phyloP scores from a whole-genome alignment of 2,329 filamentous ascomycete species.

The Colletotrichum shisoi region DNA sequence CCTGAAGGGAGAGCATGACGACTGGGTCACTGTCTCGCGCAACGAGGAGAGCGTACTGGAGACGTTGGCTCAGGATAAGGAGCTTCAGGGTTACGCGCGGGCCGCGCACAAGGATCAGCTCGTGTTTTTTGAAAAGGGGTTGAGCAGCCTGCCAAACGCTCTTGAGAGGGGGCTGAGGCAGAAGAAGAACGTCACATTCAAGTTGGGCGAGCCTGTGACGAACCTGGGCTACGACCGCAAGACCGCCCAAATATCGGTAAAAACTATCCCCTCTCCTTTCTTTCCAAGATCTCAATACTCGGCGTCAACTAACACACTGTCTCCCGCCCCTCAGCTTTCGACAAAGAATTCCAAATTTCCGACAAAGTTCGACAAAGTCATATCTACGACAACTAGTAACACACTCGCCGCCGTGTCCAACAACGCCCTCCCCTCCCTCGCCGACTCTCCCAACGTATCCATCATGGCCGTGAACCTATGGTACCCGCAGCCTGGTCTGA shows the following conservation, averaged over 20 bases:
- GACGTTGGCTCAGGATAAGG: constrained; percentile 42
- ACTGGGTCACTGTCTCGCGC: constrained; percentile 43
- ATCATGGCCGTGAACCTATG: constrained; percentile 95
- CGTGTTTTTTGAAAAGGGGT: constrained; percentile 64
- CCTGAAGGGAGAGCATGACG: constrained; percentile 39
- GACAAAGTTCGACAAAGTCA: constrained; percentile 62
- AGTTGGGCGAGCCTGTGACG: constrained; percentile 58
- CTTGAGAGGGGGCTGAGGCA: constrained; percentile 60
- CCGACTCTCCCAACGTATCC: constrained; percentile 70
- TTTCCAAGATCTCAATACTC: background rate
- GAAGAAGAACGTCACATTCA: constrained; percentile 68
- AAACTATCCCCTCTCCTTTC: constrained; percentile 18
- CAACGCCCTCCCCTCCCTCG: constrained; percentile 57
- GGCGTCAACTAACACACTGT: constrained; percentile 5
- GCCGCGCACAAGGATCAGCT: constrained; percentile 27
- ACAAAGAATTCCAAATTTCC: constrained; percentile 41
- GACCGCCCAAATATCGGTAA: constrained; percentile 54
- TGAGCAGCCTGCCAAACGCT: constrained; percentile 66
- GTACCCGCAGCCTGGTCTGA: constrained; percentile 71
- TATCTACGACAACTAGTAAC: constrained; percentile 69
- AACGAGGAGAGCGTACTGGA: constrained; percentile 46
- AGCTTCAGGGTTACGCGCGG: constrained; percentile 35
- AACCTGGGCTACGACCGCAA: constrained; percentile 53
- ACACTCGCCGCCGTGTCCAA: constrained; percentile 52
- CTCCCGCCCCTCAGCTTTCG: constrained; percentile 45